Conservation (phyloP, 2,329 filamentous ascomycete genomes). For the Xylariaceae sp. region DNA sequence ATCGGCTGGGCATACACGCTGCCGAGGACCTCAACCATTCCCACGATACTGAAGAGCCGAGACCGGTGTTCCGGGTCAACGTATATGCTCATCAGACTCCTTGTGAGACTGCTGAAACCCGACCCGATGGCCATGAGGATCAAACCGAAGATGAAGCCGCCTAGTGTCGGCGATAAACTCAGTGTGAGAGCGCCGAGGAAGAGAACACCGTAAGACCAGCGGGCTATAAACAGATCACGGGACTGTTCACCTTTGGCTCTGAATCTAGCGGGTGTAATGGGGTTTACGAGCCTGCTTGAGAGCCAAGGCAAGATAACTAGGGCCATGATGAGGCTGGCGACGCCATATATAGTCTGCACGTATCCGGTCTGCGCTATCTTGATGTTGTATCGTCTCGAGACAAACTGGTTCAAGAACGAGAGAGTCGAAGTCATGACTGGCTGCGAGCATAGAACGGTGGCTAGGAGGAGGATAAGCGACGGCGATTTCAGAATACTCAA, state of each 20-base stretch:
- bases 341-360: slow-evolving; percentile 40
- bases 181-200: slow-evolving; percentile 36
- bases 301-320: slow-evolving; percentile 41
- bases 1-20: slow-evolving; percentile 40
- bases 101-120: slow-evolving; percentile 37
- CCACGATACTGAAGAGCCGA: slow-evolving; percentile 42
- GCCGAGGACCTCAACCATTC: slow-evolving; percentile 42
- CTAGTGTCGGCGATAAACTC: slow-evolving; percentile 36
- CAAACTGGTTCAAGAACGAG: slow-evolving; percentile 41
- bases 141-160: slow-evolving; percentile 39
- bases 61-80: slow-evolving; percentile 41
- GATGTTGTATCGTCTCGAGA: slow-evolving; percentile 42
- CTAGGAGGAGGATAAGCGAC: slow-evolving; percentile 37
- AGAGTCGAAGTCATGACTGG: slow-evolving; percentile 32
- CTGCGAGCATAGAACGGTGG: slow-evolving; percentile 27
- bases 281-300: slow-evolving; percentile 30
- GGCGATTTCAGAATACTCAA: slow-evolving; percentile 37
- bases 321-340: slow-evolving; percentile 37
- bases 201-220: slow-evolving; percentile 36
- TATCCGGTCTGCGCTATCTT: slow-evolving; percentile 42
- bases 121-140: slow-evolving; percentile 41
- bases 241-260: slow-evolving; percentile 35
- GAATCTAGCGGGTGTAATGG: slow-evolving; percentile 29
- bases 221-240: slow-evolving; percentile 40
- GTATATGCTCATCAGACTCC: slow-evolving; percentile 42